Base-by-base conservation (phyloP, 441 rosid genomes). In the Populus trichocarpa region DNA sequence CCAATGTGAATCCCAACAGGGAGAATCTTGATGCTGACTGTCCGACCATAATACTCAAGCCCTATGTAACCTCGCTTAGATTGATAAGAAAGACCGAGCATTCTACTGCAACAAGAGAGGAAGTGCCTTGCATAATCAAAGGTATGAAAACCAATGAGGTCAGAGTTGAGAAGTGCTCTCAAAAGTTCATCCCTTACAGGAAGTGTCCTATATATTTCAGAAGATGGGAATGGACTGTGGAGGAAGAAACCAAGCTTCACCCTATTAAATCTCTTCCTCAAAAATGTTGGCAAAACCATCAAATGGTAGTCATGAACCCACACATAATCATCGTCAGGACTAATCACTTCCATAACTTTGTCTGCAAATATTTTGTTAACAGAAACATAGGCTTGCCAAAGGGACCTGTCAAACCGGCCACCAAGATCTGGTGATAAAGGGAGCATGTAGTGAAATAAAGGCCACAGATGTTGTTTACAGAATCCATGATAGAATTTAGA, bases 301-400 rank as follows among this genome's bases (percentile, higher is more conserved):
- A 95, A 85, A 84, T 95, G 98, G 84, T 95, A 95, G 84, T 95
- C 98, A 76, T 95, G 97, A 69, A 94, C 77, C 98, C 98, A 94
- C 35, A 95, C 93, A 81, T 80, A 93, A 83, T 95, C 98, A 50
- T 93, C 95, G 30, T 93, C 97, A 1, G 93, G 94, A 77, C 88
- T 93, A 46, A 95, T 90, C 65, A 90, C 89, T 77, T 90, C 97
- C 96, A 90, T 93, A 32, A 95, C 97, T 85, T 91, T 93, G 84
- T 95, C 97, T 23, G 97, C 91, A 83, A 90, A 95, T 75, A 95
- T 83, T 83, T 92, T 95, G 87, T 95, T 95, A 3, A 97, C 97
- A 73, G 93, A 88, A 81, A 95, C 92, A 85, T 95, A 95, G 1
- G 98, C 98, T 85, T 90, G 91, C 98, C 98, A 95, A 75, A 87